These are phyloP conservation scores for Blastocystis sp. DNA, from an alignment of 352 stramenopile species.

Conservation along the genomic window DNA sequence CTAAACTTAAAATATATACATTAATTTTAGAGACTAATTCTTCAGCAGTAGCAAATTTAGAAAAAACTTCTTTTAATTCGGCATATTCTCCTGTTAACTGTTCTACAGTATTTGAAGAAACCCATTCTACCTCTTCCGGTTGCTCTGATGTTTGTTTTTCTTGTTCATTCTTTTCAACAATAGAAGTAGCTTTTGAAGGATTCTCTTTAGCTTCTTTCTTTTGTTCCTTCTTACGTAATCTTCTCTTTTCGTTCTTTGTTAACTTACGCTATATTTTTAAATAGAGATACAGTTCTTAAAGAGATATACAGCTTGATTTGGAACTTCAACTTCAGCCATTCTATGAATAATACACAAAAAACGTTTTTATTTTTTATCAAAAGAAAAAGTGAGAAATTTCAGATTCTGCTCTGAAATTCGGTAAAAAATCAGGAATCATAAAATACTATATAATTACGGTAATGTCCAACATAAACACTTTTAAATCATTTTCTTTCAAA, in stretches of 20 bases:
- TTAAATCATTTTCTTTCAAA: too few species aligned
- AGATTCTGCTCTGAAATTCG: too few species aligned
- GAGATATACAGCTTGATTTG: too few species aligned
- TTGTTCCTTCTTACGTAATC: constrained; percentile 25
- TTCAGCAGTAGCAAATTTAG: constrained; percentile 26
- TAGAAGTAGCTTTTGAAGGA: not conserved
- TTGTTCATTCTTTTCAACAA: not conserved
- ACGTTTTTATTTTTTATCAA: too few species aligned
- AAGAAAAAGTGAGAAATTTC: too few species aligned
- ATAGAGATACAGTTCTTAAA: too few species aligned
- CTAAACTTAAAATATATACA: not conserved
- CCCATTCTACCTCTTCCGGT: not conserved
- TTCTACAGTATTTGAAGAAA: constrained; percentile 6
- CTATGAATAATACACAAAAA: too few species aligned
- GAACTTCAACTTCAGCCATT: too few species aligned
- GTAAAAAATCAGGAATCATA: too few species aligned
- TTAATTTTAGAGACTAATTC: not conserved
- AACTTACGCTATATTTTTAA: too few species aligned
- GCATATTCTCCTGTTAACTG: constrained; percentile 20
- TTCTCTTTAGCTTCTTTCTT: constrained; percentile 11
- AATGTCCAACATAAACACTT: too few species aligned
- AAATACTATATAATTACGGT: too few species aligned
- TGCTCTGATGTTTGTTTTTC: constrained; percentile 1
- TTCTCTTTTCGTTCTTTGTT: constrained; percentile 26
- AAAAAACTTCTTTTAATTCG: constrained; percentile 24